Evolutionary conservation across 2,329 filamentous ascomycete genomes (phyloP), one percentile per base, ranked within the genome.

Genomic region (Sporothrix sp.): DNA sequence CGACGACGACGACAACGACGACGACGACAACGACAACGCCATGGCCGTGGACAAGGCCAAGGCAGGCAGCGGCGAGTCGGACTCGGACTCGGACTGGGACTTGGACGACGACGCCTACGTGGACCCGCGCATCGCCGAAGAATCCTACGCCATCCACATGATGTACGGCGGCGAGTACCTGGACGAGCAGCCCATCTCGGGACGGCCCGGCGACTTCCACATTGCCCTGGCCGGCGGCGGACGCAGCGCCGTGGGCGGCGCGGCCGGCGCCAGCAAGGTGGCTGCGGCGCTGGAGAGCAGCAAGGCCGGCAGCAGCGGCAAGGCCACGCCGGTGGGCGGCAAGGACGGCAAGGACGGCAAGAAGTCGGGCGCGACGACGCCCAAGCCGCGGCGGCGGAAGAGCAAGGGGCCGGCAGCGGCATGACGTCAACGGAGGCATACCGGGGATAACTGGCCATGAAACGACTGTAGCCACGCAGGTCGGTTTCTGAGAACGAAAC

Each of bases 151-250:
- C 57, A 69, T 78, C 36, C 76, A 81, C 57, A 68, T 78, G 63
- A 72, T 71, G 55, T 78, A 76, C 57, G 80, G 79, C 33, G 75
- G 78, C 44, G 79, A 84, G 56, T 84, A 80, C 60, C 76, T 84
- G 65, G 78, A 84, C 63, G 78, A 83, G 62, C 84, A 82, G 57
- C 79, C 80, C 37, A 83, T 84, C 58, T 82, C 79, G 0, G 81
- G 81, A 44, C 72, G 75, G 27, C 81, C 81, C 1, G 81, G 81
- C 45, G 78, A 81, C 49, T 84, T 84, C 63, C 78, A 82, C 57
- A 71, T 83, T 10, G 75, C 75, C 8, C 79, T 77, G 7, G 82
- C 78, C 0, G 79, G 80, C 1, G 72, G 78, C 49, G 76, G 76
- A 59, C 63, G 67, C 48, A 68, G 66, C 51, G 45, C 55, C 23